These are phyloP conservation scores for Rubia tinctorum DNA, from an alignment of 305 asterid genomes.

Conservation along the genomic window DNA sequence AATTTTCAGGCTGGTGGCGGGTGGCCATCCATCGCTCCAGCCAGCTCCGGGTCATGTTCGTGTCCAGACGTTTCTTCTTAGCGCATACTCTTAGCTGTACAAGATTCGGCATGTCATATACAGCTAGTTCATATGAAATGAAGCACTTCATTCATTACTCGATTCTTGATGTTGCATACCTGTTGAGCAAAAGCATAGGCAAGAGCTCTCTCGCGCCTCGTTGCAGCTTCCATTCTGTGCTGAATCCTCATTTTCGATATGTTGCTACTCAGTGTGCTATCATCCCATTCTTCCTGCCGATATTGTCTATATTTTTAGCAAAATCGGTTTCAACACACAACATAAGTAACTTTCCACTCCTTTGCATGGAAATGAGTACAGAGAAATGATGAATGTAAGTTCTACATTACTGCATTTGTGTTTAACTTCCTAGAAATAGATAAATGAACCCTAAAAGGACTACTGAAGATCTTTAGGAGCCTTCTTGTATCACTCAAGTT, in stretches of 20 bases:
- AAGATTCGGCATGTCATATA: not conserved
- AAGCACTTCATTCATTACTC: not conserved
- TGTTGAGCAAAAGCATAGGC: constrained; percentile 64
- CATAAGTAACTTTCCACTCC: too few species aligned
- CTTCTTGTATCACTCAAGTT: not conserved
- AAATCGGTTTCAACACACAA: too few species aligned
- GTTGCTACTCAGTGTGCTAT: constrained; percentile 53
- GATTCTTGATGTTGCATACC: constrained; percentile 26
- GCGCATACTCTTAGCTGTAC: constrained; percentile 47
- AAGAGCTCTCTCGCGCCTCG: constrained; percentile 60
- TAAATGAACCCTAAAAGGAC: too few species aligned
- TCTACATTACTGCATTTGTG: too few species aligned
- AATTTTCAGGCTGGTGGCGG: constrained; percentile 36
- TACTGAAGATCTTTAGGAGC: not conserved
- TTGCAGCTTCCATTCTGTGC: constrained; percentile 50
- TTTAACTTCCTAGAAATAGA: too few species aligned
- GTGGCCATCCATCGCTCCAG: constrained; percentile 71
- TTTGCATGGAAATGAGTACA: too few species aligned
- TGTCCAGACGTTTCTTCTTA: constrained; percentile 37
- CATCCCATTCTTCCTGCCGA: constrained; percentile 63
- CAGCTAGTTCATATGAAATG: not conserved
- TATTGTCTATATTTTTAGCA: too few species aligned
- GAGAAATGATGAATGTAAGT: too few species aligned
- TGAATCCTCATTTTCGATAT: constrained; percentile 46
- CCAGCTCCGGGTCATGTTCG: constrained; percentile 50